These are phyloP conservation scores for Rhodotorula graminis DNA, from an alignment of 768 basidiomycete genomes.

Conservation along the genomic window DNA sequence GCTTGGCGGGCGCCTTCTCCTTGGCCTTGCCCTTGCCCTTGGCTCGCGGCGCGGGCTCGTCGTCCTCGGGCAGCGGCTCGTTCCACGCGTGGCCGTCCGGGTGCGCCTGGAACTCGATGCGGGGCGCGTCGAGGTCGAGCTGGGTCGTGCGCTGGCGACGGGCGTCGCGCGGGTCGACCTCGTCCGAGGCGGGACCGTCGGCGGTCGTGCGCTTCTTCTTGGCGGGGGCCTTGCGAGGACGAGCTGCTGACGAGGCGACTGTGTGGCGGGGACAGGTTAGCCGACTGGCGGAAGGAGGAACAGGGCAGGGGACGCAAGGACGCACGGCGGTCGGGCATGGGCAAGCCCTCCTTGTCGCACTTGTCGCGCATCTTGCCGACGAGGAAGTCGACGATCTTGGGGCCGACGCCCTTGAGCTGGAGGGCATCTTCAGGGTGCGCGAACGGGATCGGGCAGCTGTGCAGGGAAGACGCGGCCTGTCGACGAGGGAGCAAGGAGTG, in stretches of 20 bases:
- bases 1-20: background rate
- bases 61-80: background rate
- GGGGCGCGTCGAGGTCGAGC: background rate
- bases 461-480: constrained; percentile 27
- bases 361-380: background rate
- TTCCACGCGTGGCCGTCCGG: constrained; percentile 14
- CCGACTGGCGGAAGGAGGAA: too few species aligned
- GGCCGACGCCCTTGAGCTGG: constrained; percentile 23
- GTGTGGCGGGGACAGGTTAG: too few species aligned
- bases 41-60: background rate
- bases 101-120: background rate
- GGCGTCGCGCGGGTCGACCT: constrained; percentile 7
- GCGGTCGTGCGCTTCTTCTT: constrained; percentile 6
- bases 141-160: constrained; percentile 4
- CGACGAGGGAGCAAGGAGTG: too few species aligned
- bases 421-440: constrained; percentile 18
- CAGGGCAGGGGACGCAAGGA: background rate
- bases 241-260: background rate
- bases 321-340: constrained; percentile 29
- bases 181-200: background rate
- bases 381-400: constrained; percentile 9
- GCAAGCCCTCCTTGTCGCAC: background rate
- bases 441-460: constrained; percentile 13
- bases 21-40: constrained; percentile 13
- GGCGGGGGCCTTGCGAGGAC: background rate